Percentiles rank a stretch among this genome's conserved stretches.
phyloP scores from a whole-genome alignment of 176 grass and related monocot genomes.

The Triticum monococcum region DNA sequence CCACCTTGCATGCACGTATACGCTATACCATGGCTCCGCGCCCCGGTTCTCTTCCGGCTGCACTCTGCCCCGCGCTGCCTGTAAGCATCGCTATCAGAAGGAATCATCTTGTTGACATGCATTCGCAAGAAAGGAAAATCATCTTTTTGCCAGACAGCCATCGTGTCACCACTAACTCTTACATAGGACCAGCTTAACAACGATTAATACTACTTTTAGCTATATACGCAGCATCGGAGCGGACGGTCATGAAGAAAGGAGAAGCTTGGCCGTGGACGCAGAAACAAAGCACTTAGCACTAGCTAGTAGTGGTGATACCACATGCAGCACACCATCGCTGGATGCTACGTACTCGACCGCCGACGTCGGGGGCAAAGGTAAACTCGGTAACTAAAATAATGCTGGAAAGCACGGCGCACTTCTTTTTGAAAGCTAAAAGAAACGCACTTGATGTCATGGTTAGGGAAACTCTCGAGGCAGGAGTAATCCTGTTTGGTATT shows the following conservation, averaged over 20 bases:
- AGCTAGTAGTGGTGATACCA: background rate
- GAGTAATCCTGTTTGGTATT: background rate
- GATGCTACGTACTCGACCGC: background rate
- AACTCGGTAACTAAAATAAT: background rate
- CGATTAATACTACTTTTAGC: background rate
- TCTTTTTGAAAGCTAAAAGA: background rate
- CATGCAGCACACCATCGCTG: background rate
- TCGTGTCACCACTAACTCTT: background rate
- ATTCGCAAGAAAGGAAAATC: too few species aligned
- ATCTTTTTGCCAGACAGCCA: background rate
- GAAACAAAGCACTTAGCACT: background rate
- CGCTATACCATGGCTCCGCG: too few species aligned
- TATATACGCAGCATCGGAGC: background rate
- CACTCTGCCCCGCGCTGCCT: background rate
- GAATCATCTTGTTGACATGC: background rate
- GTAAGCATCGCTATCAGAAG: background rate
- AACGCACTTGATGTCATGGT: slow-evolving; percentile 9
- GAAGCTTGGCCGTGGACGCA: background rate
- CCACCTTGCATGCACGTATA: background rate
- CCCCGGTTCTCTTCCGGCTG: background rate
- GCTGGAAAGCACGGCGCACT: background rate
- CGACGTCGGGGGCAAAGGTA: background rate
- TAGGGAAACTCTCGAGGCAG: background rate
- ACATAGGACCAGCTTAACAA: background rate
- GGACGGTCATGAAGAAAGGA: background rate